Evolutionary conservation across 352 stramenopile species (phyloP).

Genomic region (Phytopythium litorale): DNA sequence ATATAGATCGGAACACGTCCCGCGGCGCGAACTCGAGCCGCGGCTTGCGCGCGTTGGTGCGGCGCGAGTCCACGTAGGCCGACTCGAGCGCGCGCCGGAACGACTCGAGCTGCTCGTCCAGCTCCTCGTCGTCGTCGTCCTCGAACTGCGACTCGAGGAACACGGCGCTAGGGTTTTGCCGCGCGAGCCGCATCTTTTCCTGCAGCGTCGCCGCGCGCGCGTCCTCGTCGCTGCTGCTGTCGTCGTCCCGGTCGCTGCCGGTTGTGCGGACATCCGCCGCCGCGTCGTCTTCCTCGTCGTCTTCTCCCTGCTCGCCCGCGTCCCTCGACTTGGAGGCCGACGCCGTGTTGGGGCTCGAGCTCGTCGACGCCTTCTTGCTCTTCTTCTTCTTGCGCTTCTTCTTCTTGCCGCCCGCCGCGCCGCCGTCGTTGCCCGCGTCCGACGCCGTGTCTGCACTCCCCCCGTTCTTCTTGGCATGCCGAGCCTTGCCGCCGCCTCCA

Average conservation of each 20-base stretch:
- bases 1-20: constrained; percentile 66
- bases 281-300: constrained; percentile 9
- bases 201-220: constrained; percentile 23
- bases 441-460: constrained; percentile 11
- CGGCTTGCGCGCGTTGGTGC: constrained; percentile 51
- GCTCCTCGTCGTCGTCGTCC: constrained; percentile 73
- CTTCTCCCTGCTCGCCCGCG: constrained; percentile 19
- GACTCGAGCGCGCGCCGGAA: constrained; percentile 77
- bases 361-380: constrained; percentile 43
- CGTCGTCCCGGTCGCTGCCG: constrained; percentile 4
- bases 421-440: constrained; percentile 21
- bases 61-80: constrained; percentile 48
- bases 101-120: constrained; percentile 69
- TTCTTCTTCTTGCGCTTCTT: constrained; percentile 80
- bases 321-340: constrained; percentile 17
- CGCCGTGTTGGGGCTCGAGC: neutral
- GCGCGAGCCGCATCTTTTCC: constrained; percentile 62
- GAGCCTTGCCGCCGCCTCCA: constrained; percentile 12
- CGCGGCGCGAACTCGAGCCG: constrained; percentile 64
- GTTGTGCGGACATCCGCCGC: neutral
- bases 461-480: constrained; percentile 20
- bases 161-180: constrained; percentile 70
- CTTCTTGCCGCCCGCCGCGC: constrained; percentile 20
- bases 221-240: constrained; percentile 8
- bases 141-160: constrained; percentile 82